Conservation (phyloP, 345 rosid genomes). For the Balakata baccata region DNA sequence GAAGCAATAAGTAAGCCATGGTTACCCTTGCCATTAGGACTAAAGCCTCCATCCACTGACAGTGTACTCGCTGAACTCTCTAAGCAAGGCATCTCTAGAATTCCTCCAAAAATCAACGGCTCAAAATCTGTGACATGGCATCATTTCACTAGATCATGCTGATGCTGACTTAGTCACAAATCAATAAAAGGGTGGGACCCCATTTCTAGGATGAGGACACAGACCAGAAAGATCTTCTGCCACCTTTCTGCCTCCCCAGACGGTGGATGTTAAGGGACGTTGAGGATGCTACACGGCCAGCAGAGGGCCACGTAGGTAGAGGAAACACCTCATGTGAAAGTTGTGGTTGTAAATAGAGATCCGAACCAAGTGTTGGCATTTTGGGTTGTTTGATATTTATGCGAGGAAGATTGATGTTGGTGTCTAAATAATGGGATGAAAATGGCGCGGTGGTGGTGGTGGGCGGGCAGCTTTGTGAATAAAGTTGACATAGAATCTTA, state of each 20-base stretch:
- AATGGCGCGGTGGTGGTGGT: background rate
- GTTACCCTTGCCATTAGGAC: constrained; percentile 85
- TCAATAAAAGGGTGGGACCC: background rate
- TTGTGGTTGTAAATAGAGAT: constrained; percentile 9
- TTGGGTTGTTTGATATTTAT: background rate
- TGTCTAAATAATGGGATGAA: background rate
- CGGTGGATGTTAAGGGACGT: background rate
- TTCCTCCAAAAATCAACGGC: constrained; percentile 47
- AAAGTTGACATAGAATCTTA: constrained; percentile 19
- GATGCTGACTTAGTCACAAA: background rate
- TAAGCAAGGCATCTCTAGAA: constrained; percentile 65
- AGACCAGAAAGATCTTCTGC: background rate
- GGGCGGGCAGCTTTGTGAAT: constrained; percentile 10
- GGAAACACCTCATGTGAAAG: background rate
- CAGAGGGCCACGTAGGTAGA: constrained; percentile 1
- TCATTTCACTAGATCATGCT: too few relatives aligned
- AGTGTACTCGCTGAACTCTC: constrained; percentile 78
- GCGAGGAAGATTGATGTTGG: background rate
- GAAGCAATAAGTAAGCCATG: constrained; percentile 91
- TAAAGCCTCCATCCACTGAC: constrained; percentile 79
- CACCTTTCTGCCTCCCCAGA: background rate
- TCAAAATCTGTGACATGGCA: constrained; percentile 12
- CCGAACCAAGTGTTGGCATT: background rate
- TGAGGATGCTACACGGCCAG: background rate
- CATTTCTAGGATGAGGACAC: background rate